Conservation (phyloP, 306 rosid genomes). For the Cicer yamashitae region DNA sequence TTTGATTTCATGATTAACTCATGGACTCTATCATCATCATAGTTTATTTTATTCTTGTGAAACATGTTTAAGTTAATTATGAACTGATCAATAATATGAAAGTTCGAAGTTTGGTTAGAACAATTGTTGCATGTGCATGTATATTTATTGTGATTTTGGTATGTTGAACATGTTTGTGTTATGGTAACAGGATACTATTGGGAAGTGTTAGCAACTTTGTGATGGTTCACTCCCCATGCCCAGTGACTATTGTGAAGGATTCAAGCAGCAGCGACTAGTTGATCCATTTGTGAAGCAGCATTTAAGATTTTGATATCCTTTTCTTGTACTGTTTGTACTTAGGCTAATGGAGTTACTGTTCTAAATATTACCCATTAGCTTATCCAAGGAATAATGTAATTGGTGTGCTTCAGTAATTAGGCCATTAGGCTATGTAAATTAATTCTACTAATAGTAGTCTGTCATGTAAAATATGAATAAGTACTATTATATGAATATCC, state of each 20-base stretch:
- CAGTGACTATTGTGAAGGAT: constrained; percentile 84
- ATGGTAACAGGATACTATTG: constrained; percentile 63
- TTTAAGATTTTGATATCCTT: background rate
- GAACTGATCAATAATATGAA: no score
- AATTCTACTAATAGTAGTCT: background rate
- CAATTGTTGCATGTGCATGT: no score
- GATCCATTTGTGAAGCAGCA: background rate
- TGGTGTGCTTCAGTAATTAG: background rate
- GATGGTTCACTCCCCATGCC: constrained; percentile 69
- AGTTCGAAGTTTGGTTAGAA: no score
- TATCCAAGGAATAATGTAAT: constrained; percentile 28
- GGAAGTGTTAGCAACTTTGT: constrained; percentile 94
- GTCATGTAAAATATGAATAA: background rate
- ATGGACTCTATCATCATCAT: no score
- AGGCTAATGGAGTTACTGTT: background rate
- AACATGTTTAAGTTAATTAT: background rate
- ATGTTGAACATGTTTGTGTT: background rate
- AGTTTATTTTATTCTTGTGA: no score
- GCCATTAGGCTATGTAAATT: background rate
- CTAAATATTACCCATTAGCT: background rate
- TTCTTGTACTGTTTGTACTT: background rate
- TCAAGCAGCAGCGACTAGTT: constrained; percentile 41
- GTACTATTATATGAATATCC: background rate
- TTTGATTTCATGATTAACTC: no score
- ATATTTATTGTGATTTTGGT: background rate